A percentile compares a stretch with the other conserved stretches of the same genome.
phyloP scores from a whole-genome alignment of 2,329 filamentous ascomycete species.

The Chrysoporthe cubensis region DNA sequence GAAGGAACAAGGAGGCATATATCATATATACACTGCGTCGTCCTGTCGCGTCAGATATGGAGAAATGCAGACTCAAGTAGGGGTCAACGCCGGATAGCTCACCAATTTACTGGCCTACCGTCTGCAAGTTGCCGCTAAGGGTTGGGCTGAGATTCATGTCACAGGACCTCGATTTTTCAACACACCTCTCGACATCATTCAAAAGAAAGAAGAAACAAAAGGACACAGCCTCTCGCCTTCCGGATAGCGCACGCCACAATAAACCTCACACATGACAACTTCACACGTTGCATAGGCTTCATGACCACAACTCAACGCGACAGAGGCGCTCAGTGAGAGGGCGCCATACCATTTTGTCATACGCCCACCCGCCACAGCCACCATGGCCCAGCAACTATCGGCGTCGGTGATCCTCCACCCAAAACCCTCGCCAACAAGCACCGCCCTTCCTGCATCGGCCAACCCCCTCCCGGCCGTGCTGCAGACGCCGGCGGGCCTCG shows the following conservation, averaged over 20 bases:
- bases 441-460: conserved; percentile 30
- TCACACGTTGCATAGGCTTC: background rate
- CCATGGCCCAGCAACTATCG: background rate
- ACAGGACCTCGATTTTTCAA: background rate
- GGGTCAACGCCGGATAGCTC: too few species aligned
- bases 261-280: background rate
- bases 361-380: background rate
- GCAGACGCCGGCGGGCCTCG: conserved; percentile 86
- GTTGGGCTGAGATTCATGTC: background rate
- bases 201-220: too few species aligned
- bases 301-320: background rate
- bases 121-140: background rate
- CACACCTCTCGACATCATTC: background rate
- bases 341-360: background rate
- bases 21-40: too few species aligned
- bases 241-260: background rate
- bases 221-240: background rate
- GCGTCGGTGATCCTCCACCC: conserved; percentile 46
- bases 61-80: too few species aligned
- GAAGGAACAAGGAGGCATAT: too few species aligned
- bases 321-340: background rate
- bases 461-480: conserved; percentile 78
- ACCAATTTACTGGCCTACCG: too few species aligned
- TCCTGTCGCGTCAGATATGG: too few species aligned
- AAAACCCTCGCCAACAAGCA: conserved; percentile 21